A percentile compares a stretch with the other conserved stretches of the same genome.
Conservation (phyloP, 805 yeast species). For the Metschnikowia dekortorum region DNA sequence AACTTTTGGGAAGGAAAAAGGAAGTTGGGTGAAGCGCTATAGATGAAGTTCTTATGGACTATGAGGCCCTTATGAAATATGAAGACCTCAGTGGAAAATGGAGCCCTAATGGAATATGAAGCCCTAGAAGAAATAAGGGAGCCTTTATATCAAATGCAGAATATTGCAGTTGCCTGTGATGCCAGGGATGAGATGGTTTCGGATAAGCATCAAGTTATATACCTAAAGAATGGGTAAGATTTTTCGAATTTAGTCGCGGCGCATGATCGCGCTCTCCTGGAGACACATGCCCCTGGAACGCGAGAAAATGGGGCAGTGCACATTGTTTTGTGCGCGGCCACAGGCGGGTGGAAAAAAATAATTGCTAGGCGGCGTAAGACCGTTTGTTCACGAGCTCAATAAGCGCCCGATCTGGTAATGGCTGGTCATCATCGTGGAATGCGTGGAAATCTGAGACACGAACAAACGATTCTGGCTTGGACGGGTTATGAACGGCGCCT, state of each 20-base stretch:
- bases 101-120: too few species aligned
- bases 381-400: not conserved
- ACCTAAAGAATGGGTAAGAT: not conserved
- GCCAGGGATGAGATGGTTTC: not conserved
- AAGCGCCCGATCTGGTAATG: not conserved
- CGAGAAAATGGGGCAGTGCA: conserved; percentile 1
- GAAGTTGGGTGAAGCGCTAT: too few species aligned
- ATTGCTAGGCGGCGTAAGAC: not conserved
- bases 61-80: too few species aligned
- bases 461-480: not conserved
- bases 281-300: conserved; percentile 1
- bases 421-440: not conserved
- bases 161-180: not conserved
- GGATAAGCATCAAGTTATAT: conserved; percentile 1
- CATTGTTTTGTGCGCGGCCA: conserved; percentile 1
- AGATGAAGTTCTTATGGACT: too few species aligned
- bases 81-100: too few species aligned
- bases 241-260: not conserved
- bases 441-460: not conserved
- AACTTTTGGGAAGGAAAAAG: too few species aligned
- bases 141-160: not conserved
- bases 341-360: not conserved
- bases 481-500: not conserved
- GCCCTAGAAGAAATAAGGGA: too few species aligned
- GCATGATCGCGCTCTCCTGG: conserved; percentile 1